Evolutionary conservation across 805 yeast species (phyloP), one percentile per base, ranked within the genome.

Genomic region (Lipomyces chichibuensis): DNA sequence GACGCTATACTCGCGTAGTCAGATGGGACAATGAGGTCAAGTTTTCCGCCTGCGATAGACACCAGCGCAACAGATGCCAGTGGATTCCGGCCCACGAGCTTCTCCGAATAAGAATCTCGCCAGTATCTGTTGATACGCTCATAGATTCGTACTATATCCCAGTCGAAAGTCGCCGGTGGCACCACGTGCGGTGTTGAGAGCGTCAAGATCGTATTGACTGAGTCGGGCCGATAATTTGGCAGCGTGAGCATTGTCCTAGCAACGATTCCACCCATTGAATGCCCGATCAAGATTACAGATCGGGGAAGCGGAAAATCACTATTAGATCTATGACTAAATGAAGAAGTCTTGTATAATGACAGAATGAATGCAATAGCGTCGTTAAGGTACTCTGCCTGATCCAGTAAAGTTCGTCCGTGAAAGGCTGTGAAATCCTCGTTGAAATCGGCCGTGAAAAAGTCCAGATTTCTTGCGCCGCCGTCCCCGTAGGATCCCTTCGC

Each of bases 221-320:
- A 89, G 27, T 83, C 85, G 3, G 84, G 84, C 0, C 81, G 73
- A 75, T 91, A 93, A 74, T 92, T 93, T 0, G 92, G 89, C 62
- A 94, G 78, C 0, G 96, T 87, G 6, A 91, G 83, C 86, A 93
- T 86, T 0, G 91, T 88, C 66, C 98, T 82, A 2, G 97, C 90
- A 0, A 95, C 98, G 20, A 94, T 85, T 2, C 99, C 99, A 54
- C 99, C 99, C 99, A 94, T 94, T 0, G 98, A 94, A 79, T 94
- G 99, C 2, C 92, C 97, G 0, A 94, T 71, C 0, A 94, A 75
- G 0, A 94, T 85, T 1, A 94, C 96, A 0, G 97, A 89, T 33
- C 77, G 76, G 0, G 95, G 95, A 4, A 32, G 56, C 5, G 72
- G 66, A 14, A 49, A 46, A 33, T 63, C 67, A 32, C 59, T 58